Base-by-base conservation (phyloP, 2,329 filamentous ascomycete species). In the Epichloe uncinata region DNA sequence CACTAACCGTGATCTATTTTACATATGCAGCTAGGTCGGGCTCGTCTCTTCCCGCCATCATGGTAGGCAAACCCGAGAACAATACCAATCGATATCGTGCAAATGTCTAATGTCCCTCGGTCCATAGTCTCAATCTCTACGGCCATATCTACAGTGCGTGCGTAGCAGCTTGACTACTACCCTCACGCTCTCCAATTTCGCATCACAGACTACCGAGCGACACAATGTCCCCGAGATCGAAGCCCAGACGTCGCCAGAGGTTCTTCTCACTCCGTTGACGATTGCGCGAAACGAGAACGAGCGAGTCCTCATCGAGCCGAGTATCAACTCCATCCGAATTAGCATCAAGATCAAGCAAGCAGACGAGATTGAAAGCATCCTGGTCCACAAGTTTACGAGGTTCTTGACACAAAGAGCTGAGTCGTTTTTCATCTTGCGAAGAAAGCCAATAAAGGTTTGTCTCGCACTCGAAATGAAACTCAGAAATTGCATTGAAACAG, bases 321-420 rank as follows among this genome's bases (percentile, higher is more conserved):
- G 87, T 67, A 85, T 97, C 72, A 98, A 98, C 78, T 94, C 87
- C 58, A 86, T 98, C 58, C 85, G 93, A 59, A 86, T 98, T 63
- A 95, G 88, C 78, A 95, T 98, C 73, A 88, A 91, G 75, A 96
- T 98, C 70, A 98, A 98, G 74, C 93, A 98, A 75, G 93, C 93
- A 54, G 93, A 98, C 68, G 93, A 98, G 73, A 98, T 97, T 62
- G 93, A 98, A 70, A 81, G 94, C 66, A 97, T 98, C 56, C 74
- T 98, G 54, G 93, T 98, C 56, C 93, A 97, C 73, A 98, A 98
- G 71, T 97, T 98, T 63, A 95, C 90, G 40, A 79, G 93, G 50
- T 98, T 98, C 76, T 72, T 98, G 71, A 96, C 88, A 38, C 91
- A 96, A 72, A 78, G 91, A 68, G 93, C 93, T 45, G 93, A 98